Evolutionary conservation across 371 early-diverging fungal genomes (phyloP).

Genomic region (Actinomortierella wolfii): DNA sequence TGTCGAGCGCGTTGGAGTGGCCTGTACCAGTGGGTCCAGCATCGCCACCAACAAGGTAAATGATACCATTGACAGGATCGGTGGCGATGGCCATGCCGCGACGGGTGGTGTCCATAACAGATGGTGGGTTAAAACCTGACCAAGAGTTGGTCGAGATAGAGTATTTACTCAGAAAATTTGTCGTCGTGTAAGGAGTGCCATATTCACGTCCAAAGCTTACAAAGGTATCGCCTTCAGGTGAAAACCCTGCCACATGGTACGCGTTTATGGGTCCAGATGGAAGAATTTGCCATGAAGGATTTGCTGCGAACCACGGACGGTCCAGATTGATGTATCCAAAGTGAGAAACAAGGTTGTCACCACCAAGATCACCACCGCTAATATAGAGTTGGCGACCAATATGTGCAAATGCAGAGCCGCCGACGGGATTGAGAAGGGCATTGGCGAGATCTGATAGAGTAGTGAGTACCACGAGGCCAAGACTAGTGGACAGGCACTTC

Average conservation of each 20-base stretch:
- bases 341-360: slow-evolving; percentile 21
- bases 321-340: slow-evolving; percentile 16
- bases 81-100: slow-evolving; percentile 21
- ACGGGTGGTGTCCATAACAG: slow-evolving; percentile 16
- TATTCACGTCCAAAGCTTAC: slow-evolving; percentile 17
- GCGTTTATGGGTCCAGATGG: slow-evolving; percentile 23
- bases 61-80: slow-evolving; percentile 9
- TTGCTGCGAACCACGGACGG: slow-evolving; percentile 14
- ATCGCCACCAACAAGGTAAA: slow-evolving; percentile 31
- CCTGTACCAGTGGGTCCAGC: slow-evolving; percentile 3
- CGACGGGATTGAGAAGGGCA: slow-evolving; percentile 10
- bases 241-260: slow-evolving; percentile 19
- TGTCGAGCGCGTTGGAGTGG: slow-evolving; percentile 11
- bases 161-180: slow-evolving; percentile 21
- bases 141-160: slow-evolving; percentile 19
- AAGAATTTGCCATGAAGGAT: slow-evolving; percentile 14
- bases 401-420: slow-evolving; percentile 10
- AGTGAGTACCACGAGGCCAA: no score
- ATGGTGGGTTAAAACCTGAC: slow-evolving; percentile 14
- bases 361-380: slow-evolving; percentile 18
- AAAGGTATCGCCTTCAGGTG: slow-evolving; percentile 17
- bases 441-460: neutral
- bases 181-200: slow-evolving; percentile 12
- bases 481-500: no score
- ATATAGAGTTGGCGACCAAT: slow-evolving; percentile 17